Base-by-base conservation (phyloP, 106 monocot species). In the Vanilla planifolia region DNA sequence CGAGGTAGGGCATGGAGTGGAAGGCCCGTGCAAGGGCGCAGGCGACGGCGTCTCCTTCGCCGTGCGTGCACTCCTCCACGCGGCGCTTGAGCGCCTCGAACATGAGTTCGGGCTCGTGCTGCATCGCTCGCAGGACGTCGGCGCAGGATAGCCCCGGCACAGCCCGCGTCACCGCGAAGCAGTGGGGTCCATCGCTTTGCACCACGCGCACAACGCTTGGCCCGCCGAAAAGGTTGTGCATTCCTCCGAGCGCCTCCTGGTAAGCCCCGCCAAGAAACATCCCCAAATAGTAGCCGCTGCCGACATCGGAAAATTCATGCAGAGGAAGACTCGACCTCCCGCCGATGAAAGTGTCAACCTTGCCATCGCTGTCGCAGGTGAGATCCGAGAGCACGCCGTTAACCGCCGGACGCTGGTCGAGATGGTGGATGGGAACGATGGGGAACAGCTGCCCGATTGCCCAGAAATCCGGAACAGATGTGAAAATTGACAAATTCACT, bases 241-340 rank as follows among this genome's bases (percentile, higher is more conserved):
- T 64, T 2, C 96, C 96, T 0, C 96, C 96, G 8, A 98, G 75
- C 22, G 96, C 91, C 79, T 98, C 96, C 81, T 98, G 96, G 75
- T 98, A 98, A 20, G 96, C 91, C 15, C 96, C 96, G 21, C 96
- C 96, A 9, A 98, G 71, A 59, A 98, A 98, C 96, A 98, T 98
- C 24, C 96, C 96, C 55, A 98, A 64, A 47, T 91, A 98, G 66
- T 98, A 98, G 0, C 79, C 79, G 2, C 30, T 39, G 21, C 61
- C 73, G 2, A 13, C 43, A 20, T 32, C 71, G 8, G 42, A 34
- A 9, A 83, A 10, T 35, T 91, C 87, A 37, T 96, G 96, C 59
- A 96, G 74, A 1, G 90, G 91, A 0, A 96, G 74, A 61, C 79
- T 87, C 13, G 44, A 8, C 22, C 60, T 37, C 27, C 81, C 90